These are phyloP conservation scores for Hypsizygus marmoreus DNA, from an alignment of 768 basidiomycete genomes.

Conservation along the genomic window DNA sequence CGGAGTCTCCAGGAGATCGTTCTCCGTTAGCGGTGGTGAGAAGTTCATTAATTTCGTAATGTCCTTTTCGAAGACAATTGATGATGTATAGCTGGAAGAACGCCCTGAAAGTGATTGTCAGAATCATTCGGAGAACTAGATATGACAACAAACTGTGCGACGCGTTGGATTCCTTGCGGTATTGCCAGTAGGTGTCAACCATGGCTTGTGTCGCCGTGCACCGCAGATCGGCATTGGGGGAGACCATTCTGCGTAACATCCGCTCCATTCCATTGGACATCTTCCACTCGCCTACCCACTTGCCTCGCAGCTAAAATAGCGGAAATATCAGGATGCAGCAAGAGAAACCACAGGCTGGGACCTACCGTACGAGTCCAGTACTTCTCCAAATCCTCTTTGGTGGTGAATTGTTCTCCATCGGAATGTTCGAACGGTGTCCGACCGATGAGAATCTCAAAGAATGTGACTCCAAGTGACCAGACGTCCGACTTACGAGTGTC, in stretches of 20 bases:
- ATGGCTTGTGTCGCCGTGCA: conserved; percentile 70
- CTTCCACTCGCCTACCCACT: conserved; percentile 84
- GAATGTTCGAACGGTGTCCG: conserved; percentile 89
- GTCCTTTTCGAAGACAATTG: conserved; percentile 54
- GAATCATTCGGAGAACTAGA: not conserved
- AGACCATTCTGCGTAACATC: conserved; percentile 75
- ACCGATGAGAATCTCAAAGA: conserved; percentile 93
- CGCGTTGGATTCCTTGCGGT: conserved; percentile 25
- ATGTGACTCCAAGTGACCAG: conserved; percentile 85
- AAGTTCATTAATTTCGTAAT: conserved; percentile 38
- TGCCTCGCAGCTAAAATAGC: conserved; percentile 60
- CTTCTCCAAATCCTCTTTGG: conserved; percentile 77
- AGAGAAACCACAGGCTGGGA: conserved; percentile 2
- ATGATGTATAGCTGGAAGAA: conserved; percentile 48
- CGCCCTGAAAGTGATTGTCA: conserved; percentile 35
- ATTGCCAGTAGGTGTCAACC: conserved; percentile 67
- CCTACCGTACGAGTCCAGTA: conserved; percentile 86
- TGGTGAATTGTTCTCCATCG: conserved; percentile 76
- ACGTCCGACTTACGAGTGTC: conserved; percentile 92
- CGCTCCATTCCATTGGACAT: conserved; percentile 67
- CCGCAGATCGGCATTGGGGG: conserved; percentile 79
- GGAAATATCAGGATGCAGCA: not conserved
- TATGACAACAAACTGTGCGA: conserved; percentile 43
- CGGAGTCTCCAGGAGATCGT: conserved; percentile 32
- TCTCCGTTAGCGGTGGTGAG: conserved; percentile 34